Base-by-base conservation (phyloP, 2,329 filamentous ascomycete genomes). In the Plenodomus lindquistii region DNA sequence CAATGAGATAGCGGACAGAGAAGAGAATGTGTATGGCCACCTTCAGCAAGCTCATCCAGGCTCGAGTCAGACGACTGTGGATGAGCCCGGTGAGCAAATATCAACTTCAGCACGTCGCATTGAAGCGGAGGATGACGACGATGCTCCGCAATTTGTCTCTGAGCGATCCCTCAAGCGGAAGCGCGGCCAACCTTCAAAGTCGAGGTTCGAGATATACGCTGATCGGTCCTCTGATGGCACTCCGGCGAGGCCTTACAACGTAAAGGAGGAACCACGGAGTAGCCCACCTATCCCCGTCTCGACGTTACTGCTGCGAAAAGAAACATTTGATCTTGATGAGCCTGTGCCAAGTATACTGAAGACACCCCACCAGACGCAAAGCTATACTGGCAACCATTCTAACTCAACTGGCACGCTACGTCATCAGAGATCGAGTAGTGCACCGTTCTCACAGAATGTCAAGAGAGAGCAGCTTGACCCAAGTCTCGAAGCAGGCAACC, bases 61-160 rank as follows among this genome's bases (percentile, higher is more conserved):
- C 13, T 79, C 76, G 1, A 78, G 75, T 46, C 76, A 78, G 53
- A 77, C 73, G 2, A 79, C 76, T 4, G 70, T 72, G 40, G 67
- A 70, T 36, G 71, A 74, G 42, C 52, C 40, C 11, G 40, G 54
- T 10, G 57, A 66, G 10, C 58, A 64, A 27, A 42, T 24, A 21
- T 39, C 44, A 40, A 41, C 24, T 37, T 38, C 37, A 5, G 46
- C 48, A 17, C 50, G 48, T 10, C 31, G 22, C 13, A 46, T 44
- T 7, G 37, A 44, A 17, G 50, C 48, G 8, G 46, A 56, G 17
- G 63, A 64, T 13, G 67, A 72, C n/a, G 72, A 77, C n/a, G 69
- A 73, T 38, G 54, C 67, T 15, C 76, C 76, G 4, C 54, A 73
- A 18, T 59, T 79, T 21, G 63, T 79, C 1, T 77, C 71, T 8